Evolutionary conservation across 768 basidiomycete genomes (phyloP).

Genomic region (Lactifluus subvellereus): DNA sequence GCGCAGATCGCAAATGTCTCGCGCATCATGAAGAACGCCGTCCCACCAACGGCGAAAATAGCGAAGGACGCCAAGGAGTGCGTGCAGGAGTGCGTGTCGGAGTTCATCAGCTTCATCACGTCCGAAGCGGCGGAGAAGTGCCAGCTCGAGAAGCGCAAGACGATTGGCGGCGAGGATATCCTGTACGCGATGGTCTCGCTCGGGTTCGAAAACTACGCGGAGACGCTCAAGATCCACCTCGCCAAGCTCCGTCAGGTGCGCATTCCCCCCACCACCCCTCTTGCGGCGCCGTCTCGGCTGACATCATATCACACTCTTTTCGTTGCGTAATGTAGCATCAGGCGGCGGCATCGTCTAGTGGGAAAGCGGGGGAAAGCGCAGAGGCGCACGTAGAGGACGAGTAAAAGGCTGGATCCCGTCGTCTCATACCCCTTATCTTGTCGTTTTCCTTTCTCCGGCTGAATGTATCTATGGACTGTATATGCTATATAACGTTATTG

Average conservation of each 20-base stretch:
- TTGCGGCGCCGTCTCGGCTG: neutral
- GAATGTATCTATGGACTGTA: conserved; percentile 20
- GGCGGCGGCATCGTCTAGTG: conserved; percentile 19
- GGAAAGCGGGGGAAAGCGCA: conserved; percentile 17
- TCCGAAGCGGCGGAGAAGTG: conserved; percentile 96
- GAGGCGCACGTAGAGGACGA: conserved; percentile 21
- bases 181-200: conserved; percentile 88
- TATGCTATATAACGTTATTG: conserved; percentile 22
- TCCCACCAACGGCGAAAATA: conserved; percentile 89
- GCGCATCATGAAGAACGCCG: conserved; percentile 90
- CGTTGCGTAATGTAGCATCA: conserved; percentile 19
- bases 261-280: neutral
- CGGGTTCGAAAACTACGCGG: conserved; percentile 93
- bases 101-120: conserved; percentile 98
- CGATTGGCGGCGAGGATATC: conserved; percentile 96
- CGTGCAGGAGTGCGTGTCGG: conserved; percentile 96
- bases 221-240: conserved; percentile 87
- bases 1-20: conserved; percentile 96
- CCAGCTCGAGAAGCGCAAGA: conserved; percentile 92
- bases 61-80: conserved; percentile 98
- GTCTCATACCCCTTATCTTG: neutral
- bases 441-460: neutral
- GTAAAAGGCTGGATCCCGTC: neutral
- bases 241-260: conserved; percentile 80
- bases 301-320: neutral